These are phyloP conservation scores for Vinca minor DNA, from an alignment of 257 asterid genomes.

Conservation along the genomic window DNA sequence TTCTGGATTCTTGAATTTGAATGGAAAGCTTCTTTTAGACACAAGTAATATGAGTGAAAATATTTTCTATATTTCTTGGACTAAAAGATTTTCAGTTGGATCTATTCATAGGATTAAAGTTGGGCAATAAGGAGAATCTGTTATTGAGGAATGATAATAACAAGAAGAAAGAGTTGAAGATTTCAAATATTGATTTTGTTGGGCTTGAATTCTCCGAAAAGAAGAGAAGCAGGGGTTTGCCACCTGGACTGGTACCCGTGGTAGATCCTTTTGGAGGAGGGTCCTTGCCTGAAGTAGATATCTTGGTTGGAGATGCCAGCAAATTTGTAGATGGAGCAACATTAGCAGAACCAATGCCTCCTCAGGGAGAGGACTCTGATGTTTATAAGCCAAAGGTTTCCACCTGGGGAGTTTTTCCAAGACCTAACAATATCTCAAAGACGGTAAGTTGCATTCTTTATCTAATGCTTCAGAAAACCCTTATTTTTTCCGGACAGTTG, in stretches of 20 bases:
- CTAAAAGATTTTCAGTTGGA: slow-evolving; percentile 10
- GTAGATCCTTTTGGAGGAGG: slow-evolving; percentile 54
- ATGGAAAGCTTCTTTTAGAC: not conserved
- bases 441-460: slow-evolving; percentile 38
- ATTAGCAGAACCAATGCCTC: slow-evolving; percentile 14
- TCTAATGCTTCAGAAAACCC: not conserved
- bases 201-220: slow-evolving; percentile 84
- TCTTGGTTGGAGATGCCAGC: slow-evolving; percentile 65
- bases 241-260: slow-evolving; percentile 67
- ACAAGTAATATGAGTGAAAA: not conserved
- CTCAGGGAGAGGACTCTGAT: slow-evolving; percentile 34
- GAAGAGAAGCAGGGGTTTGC: slow-evolving; percentile 58
- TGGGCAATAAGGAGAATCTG: slow-evolving; percentile 27
- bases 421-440: slow-evolving; percentile 76
- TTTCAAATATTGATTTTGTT: slow-evolving; percentile 71
- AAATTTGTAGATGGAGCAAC: slow-evolving; percentile 40
- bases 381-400: slow-evolving; percentile 88
- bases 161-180: slow-evolving; percentile 31
- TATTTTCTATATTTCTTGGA: not conserved
- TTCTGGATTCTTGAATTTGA: not conserved
- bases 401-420: slow-evolving; percentile 96
- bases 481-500: not conserved
- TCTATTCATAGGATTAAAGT: slow-evolving; percentile 32
- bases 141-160: slow-evolving; percentile 18
- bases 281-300: slow-evolving; percentile 70